Percentiles rank a stretch among this genome's conserved stretches.
Evolutionary conservation across 176 grass and related monocot genomes (phyloP).

Genomic region (Triticum aestivum): IWGSC_CS_RefSeq_v2.1 NC_057805.1:22134365-22134864

Average conservation of each 20-base stretch:
- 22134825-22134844: conserved; percentile 21
- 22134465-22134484: too few relatives aligned
- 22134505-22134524: too few relatives aligned
- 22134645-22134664: conserved; percentile 80
- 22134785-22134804: neutral
- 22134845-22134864: neutral
- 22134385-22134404: neutral
- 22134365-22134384: neutral
- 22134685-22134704: conserved; percentile 90
- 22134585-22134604: neutral
- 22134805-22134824: neutral
- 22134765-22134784: neutral
- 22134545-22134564: neutral
- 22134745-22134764: neutral
- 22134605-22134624: neutral
- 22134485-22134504: too few relatives aligned
- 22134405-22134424: neutral
- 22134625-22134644: conserved; percentile 65
- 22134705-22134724: conserved; percentile 29
- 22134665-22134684: conserved; percentile 93
- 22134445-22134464: neutral
- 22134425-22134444: neutral
- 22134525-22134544: too few relatives aligned
- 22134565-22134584: neutral
- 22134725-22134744: neutral